Evolutionary conservation across 139 green algal genomes (phyloP), one percentile per base, ranked within the genome.

Genomic region (Chlorella sp.): DNA sequence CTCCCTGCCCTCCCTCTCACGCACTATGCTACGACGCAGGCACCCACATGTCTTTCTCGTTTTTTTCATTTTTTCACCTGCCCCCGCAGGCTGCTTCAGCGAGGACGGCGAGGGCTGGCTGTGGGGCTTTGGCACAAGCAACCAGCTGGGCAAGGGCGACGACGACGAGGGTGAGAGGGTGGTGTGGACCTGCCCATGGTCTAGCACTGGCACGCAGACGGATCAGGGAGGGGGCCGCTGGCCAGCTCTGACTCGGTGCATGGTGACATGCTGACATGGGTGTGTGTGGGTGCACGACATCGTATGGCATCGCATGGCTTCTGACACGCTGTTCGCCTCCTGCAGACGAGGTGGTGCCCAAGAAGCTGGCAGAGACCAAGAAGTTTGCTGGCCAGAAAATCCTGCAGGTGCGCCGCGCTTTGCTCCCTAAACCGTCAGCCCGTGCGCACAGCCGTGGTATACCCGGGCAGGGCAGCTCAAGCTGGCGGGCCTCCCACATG

Each of bases 61-160:
- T 26, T 14, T 73, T 14, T 65, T 65, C 22, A 34, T 2, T 3
- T 34, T 32, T 16, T 8, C 24, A 16, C 51, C 51, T 16, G 51
- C 51, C 14, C 4, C 72, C 41, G 44, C 72, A 78, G 72, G 81
- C 68, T 85, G 88, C 85, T 88, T 93, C 43, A 88, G 79, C 20
- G 65, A 73, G 43, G 83, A 85, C 0, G 92, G 92, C 22, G 75
- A 82, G 24, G 84, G 84, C 38, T 96, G 83, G 75, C 73, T 96
- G 68, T 97, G 94, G 95, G 95, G 95, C 84, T 93, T 90, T 87
- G 94, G 95, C 79, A 91, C 90, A 41, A 96, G 90, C 85, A 89
- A 88, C 80, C 95, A 98, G 88, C 90, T 97, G 70, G 95, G 91
- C 75, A 97, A 97, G 84, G 93, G 94, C 43, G 88, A 94, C 24